These are phyloP conservation scores for Ganoderma resinaceum DNA, from an alignment of 1,284 basidiomycete genomes.

Conservation along the genomic window DNA sequence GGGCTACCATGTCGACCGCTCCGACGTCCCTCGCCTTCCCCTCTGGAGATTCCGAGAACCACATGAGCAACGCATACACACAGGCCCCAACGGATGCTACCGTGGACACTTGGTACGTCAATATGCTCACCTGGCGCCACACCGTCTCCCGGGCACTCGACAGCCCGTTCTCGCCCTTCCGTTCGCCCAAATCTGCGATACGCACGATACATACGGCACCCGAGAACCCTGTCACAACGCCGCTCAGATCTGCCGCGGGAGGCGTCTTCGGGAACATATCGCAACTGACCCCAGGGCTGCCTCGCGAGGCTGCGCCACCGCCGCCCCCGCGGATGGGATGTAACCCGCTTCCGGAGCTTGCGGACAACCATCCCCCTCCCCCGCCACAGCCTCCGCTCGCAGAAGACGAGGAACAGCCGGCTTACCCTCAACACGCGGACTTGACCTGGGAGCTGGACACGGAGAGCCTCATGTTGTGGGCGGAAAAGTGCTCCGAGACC, in stretches of 20 bases:
- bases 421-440: conserved; percentile 10
- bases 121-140: conserved; percentile 17
- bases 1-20: conserved; percentile 16
- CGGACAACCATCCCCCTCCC: conserved; percentile 12
- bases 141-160: conserved; percentile 16
- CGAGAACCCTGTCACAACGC: conserved; percentile 10
- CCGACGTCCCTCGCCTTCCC: conserved; percentile 26
- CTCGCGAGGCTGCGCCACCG: conserved; percentile 18
- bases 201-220: not conserved
- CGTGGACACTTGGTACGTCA: conserved; percentile 11
- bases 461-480: conserved; percentile 26
- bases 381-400: not conserved
- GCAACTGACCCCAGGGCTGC: conserved; percentile 14
- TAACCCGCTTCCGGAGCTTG: conserved; percentile 29
- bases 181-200: conserved; percentile 16
- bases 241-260: conserved; percentile 6
- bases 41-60: conserved; percentile 11
- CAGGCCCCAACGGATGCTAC: not conserved
- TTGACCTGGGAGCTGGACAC: conserved; percentile 27
- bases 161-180: conserved; percentile 16
- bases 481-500: conserved; percentile 31
- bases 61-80: not conserved
- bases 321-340: conserved; percentile 24
- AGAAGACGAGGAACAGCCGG: not conserved
- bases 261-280: not conserved